These are phyloP conservation scores for Harringtonia lauricola DNA, from an alignment of 2,329 filamentous ascomycete species.

Conservation along the genomic window DNA sequence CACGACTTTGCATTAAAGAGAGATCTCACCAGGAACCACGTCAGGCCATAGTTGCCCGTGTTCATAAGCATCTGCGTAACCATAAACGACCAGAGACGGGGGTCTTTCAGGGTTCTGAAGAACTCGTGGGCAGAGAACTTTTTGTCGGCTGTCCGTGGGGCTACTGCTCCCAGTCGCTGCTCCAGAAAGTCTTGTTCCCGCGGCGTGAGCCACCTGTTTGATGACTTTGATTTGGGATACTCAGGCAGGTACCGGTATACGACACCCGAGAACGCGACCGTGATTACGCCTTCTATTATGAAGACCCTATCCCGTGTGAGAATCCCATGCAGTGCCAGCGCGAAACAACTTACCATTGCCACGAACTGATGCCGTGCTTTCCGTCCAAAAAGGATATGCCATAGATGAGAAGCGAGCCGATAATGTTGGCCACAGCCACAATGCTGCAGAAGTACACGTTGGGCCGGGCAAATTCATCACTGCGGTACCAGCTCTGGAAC, in stretches of 20 bases:
- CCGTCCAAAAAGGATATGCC: constrained; percentile 8
- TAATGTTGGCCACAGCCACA: constrained; percentile 2
- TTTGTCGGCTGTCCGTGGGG: constrained; percentile 4
- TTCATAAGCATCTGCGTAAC: constrained; percentile 8
- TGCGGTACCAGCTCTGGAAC: constrained; percentile 8
- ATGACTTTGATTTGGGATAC: constrained; percentile 4
- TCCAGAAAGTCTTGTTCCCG: constrained; percentile 9
- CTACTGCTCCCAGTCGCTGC: constrained; percentile 3
- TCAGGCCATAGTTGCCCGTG: constrained; percentile 7
- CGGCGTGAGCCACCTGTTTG: constrained; percentile 4
- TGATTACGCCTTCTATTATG: constrained; percentile 5
- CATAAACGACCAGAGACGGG: constrained; percentile 6
- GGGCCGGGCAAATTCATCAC: constrained; percentile 6
- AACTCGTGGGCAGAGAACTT: constrained; percentile 3
- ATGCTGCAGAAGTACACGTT: constrained; percentile 7
- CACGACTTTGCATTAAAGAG: too few species aligned
- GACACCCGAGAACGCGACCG: constrained; percentile 3
- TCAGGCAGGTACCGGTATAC: constrained; percentile 5
- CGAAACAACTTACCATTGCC: constrained; percentile 5
- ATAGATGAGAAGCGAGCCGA: constrained; percentile 7
- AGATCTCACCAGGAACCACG: constrained; percentile 7
- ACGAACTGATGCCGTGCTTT: constrained; percentile 6
- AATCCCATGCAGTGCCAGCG: neutral
- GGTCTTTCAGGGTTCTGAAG: constrained; percentile 3
- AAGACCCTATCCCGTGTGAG: constrained; percentile 4